Base-by-base conservation (phyloP, 2,329 filamentous ascomycete genomes). In the Pestalotiopsis sp. region DNA sequence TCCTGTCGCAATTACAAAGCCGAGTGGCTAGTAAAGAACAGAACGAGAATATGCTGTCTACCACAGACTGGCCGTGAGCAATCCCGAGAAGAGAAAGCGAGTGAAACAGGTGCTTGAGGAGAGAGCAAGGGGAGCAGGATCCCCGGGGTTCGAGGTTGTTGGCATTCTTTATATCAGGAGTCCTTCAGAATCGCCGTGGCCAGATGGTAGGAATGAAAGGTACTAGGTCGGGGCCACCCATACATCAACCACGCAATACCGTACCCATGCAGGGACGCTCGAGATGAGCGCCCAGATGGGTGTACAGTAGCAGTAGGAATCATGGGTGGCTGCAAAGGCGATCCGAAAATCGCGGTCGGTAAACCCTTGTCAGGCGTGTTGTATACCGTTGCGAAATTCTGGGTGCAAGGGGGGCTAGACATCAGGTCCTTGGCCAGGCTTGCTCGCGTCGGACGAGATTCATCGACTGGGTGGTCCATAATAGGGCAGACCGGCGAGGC, bases 291-390 rank as follows among this genome's bases (percentile, higher is more conserved):
- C 24, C 30, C 7, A 9, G 7, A 35, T 35, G 30, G 30, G 30
- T 35, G 30, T 35, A 35, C 30, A 35, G 30, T 35, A 35, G 30
- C 22, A n/a, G 30, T 39, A n/a, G 52, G 20, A 40, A 14, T 35
- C 30, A 38, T 39, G 26, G 52, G 55, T 65, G 63, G 63, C 63
- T 65, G 63, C 63, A 22, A 66, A 61, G n/a, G 4, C 52, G 52
- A 57, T 52, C 64, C 64, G 64, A 58, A 66, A 59, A 58, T 17
- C 64, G 64, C 55, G 64, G 59, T n/a, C 38, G 64, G 17, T 55
- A 20, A 13, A 66, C 35, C 55, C 64, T 14, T 59, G 52, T 58
- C 55, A 14, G 38, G 22, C 44, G 20, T 52, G 1, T 40, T n/a
- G 38, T 17, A n/a, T 56, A 5, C 17, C n/a, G 13, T 38, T 65